Evolutionary conservation across 1,284 basidiomycete genomes (phyloP), one percentile per base, ranked within the genome.

Genomic region (Naganishia sp.): DNA sequence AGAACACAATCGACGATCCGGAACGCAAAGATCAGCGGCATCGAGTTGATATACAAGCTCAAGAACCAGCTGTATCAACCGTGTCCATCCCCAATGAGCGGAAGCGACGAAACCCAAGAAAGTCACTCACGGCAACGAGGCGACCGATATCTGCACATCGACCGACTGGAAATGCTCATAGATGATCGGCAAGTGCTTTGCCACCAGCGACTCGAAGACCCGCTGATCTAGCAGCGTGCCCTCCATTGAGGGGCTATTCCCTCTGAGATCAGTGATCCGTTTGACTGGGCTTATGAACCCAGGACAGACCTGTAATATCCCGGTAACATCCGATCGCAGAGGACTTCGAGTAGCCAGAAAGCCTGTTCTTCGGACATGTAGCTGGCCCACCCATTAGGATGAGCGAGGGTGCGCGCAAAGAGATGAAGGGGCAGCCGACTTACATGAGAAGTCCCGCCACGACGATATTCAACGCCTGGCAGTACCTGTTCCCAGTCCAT

Each of bases 301-400:
- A 9, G 28, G n/a, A 80, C 85, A 67, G 64, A 91, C 90, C 91
- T 91, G 78, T 98, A 99, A 80, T 99, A 99, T 21, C 96, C 96
- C 0, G 96, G 96, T 23, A 99, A 82, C 44, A 99, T 86, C 44
- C 94, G 86, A 73, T 96, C 93, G 74, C 96, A 99, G 4, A 99
- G 84, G 1, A 97, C 92, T 75, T 96, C 92, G 10, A 99, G 85
- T 5, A 98, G 82, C 94, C 94, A 99, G 79, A 99, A 99, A 36
- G 94, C 90, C 79, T 99, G 96, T 76, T 99, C 96, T 80, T 99
- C 96, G 13, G 93, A 96, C 91, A 96, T 94, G 79, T 98, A 99
- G 72, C 92, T 94, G 70, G 21, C 65, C 36, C 13, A 44, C 50
- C 25, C 66, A 79, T 55, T 77, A 31, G 18, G 3, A 13, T 23